These are phyloP conservation scores for Corinectria fuckeliana DNA, from an alignment of 2,329 filamentous ascomycete genomes.

Conservation along the genomic window DNA sequence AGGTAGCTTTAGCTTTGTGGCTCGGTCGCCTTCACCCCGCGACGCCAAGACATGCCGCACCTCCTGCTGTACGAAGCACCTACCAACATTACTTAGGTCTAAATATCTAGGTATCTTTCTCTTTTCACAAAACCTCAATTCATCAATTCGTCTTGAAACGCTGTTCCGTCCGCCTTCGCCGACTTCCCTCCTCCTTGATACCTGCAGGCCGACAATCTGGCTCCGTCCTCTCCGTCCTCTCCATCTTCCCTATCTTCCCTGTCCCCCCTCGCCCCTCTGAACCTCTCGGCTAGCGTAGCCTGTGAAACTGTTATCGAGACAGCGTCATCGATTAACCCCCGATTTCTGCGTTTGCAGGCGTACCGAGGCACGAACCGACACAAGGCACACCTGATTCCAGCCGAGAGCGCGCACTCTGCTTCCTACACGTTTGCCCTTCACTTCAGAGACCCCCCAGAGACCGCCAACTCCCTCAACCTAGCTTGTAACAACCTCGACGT, in stretches of 20 bases:
- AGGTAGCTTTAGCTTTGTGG: background rate
- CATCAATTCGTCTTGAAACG: background rate
- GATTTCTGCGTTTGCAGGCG: constrained; percentile 3
- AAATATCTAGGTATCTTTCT: no score
- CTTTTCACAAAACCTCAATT: background rate
- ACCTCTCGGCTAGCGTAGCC: constrained; percentile 6
- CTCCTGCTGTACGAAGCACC: background rate
- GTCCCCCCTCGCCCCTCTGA: no score
- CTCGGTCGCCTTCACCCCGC: background rate
- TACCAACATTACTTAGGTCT: background rate
- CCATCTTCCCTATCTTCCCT: background rate
- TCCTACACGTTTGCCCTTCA: constrained; percentile 1
- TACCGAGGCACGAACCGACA: constrained; percentile 16
- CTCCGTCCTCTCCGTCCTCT: background rate
- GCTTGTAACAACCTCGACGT: background rate
- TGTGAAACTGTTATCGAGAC: constrained; percentile 21
- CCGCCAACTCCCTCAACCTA: background rate
- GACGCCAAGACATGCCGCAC: background rate
- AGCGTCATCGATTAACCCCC: constrained; percentile 32
- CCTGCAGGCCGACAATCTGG: background rate
- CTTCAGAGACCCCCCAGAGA: no score
- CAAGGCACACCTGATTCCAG: background rate
- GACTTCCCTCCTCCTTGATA: background rate
- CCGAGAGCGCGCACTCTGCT: constrained; percentile 25
- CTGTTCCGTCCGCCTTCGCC: background rate